Base-by-base conservation (phyloP, 1,139 yeast genomes). In the Kodamaea sp. region DNA sequence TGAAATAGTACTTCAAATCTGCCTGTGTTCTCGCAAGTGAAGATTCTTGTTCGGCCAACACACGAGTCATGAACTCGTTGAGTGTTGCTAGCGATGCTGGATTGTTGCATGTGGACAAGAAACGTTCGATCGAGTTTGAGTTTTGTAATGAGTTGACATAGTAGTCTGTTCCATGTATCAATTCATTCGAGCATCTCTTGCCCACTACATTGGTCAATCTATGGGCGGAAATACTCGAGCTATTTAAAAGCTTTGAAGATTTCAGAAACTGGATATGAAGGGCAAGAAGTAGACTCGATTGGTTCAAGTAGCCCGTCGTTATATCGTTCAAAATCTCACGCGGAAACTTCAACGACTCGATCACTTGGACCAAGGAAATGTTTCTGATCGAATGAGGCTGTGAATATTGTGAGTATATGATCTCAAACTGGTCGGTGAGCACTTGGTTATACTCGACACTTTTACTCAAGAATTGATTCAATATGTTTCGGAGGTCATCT, bases 241-340 rank as follows among this genome's bases (percentile, higher is more conserved):
- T 55, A 1, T 63, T 60, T 6, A 70, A 42, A 63, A 69, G 69
- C 28, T 48, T 45, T 3, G 62, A 56, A 23, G 57, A 55, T 6
- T 49, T 44, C n/a, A 55, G 37, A 42, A 68, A 41, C 22, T 47
- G 48, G 38, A 57, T 40, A 43, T 69, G 70, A 4, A 63, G 44
- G 7, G 60, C 55, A 45, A 61, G 46, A 8, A 68, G 47, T 4
- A 67, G 44, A 3, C 56, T 56, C 7, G 57, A 52, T 44, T 68
- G 72, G 32, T 57, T 43, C 43, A 54, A 59, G 43, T 60, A 58
- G 7, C 58, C 54, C n/a, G 46, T 31, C 26, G 45, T 47, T n/a
- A 59, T 43, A 5, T 40, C 40, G 2, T 39, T 34, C 26, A 55
- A 38, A 8, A 47, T 23, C 1, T 45, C 29, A 12, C 47, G 52